Evolutionary conservation across 257 asterid species (phyloP), one percentile per base, ranked within the genome.

Genomic region (Solanum piurae): DNA sequence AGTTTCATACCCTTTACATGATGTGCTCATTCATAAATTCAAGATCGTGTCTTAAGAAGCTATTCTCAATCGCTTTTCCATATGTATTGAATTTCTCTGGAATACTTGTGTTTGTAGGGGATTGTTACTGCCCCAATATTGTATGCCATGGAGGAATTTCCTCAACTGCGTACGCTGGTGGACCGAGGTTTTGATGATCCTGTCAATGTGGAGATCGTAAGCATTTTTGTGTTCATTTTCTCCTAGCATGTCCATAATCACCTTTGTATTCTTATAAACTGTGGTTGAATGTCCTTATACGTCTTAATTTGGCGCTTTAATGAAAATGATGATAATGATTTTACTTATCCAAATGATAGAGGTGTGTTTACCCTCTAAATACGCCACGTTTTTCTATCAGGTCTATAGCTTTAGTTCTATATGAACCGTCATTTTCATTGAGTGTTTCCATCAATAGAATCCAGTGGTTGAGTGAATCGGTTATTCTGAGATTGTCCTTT

Each of bases 81-180:
- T 46, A 7, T 27, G 66, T 79, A 18, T 10, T 80, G 42, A 80
- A 37, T 49, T 46, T 16, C 85, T 80, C 68, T 80, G 40, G 23
- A 27, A 29, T 40, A 12, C 69, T 60, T 75, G 42, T 89, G 73
- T 49, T 40, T 40, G 44, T 91, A 95, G 98, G 99, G 99, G 33
- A 93, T 96, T 72, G 62, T 97, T 72, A 97, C 99, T 77, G 99
- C 99, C 89, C 99, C 99, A 12, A 94, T 95, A 87, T 88, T 97
- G 89, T 96, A 95, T 36, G 99, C 99, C 40, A 94, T 95, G 89
- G 99, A 97, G 90, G 99, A 96, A 89, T 96, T 83, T 88, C 99
- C 99, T 25, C 95, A 96, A 86, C 93, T 97, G 87, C 96, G 94
- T 31, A 29, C 83, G 31, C 89, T 97, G 75, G 87, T 86, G 44